Base-by-base conservation (phyloP, 768 basidiomycete species). In the Amanita rimosa region DNA sequence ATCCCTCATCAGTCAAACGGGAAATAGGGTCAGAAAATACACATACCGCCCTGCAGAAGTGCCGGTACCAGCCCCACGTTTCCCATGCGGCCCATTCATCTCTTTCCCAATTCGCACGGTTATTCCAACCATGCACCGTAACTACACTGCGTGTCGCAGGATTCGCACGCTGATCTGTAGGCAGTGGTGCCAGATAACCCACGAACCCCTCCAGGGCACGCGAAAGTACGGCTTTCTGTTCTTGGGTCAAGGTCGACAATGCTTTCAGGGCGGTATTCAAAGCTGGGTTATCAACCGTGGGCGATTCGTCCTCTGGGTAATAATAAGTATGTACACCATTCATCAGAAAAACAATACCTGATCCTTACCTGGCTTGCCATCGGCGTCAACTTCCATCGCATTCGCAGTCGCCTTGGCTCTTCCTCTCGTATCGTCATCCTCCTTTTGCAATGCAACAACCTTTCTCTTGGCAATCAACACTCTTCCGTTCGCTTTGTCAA, bases 401-500 rank as follows among this genome's bases (percentile, higher is more conserved):
- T 63, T 70, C 27, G 71, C 72, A 11, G 76, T 75, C 21, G 85
- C 85, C 54, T 83, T 87, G 31, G 70, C 84, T 41, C 79, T 74
- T 17, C 89, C 93, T 22, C 83, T 74, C 16, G 77, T 83, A 53
- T 89, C 86, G 55, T 96, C 92, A 29, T 93, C 92, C 58, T 94
- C 93, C 64, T 88, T 88, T 61, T 86, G 75, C 56, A 96, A 64
- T 6, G 72, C 72, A 0, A 76, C 73, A 4, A 94, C 80, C 60
- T 84, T 86, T 52, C 79, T 70, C 60, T 82, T 73, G 16, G 90
- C 84, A 37, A 83, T 78, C 52, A 81, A 74, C 21, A 95, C 88
- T 24, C 93, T 73, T 10, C 93, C 93, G 60, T 90, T 89, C 4
- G 90, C 84, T 67, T 97, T 96, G 59, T 94, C 87, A 54, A 97